Conservation (phyloP, 768 basidiomycete species). For the Lactifluus echinatus region DNA sequence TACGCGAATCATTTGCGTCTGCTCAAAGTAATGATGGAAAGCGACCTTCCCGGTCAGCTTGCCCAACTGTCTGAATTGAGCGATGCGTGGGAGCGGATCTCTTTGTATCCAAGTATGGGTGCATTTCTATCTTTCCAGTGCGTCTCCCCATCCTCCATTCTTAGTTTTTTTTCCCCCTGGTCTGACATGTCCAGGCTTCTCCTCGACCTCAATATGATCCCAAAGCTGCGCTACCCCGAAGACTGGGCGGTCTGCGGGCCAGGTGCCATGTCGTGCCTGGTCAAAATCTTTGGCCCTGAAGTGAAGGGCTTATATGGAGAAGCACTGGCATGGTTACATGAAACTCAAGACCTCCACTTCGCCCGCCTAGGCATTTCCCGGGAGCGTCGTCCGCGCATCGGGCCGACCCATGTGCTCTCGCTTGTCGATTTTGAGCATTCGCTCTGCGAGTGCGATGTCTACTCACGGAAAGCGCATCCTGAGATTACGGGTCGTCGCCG, state of each 20-base stretch:
- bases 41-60: slow-evolving; percentile 42
- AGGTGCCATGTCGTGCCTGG: slow-evolving; percentile 58
- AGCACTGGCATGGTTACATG: slow-evolving; percentile 55
- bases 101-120: slow-evolving; percentile 65
- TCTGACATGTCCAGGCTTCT: slow-evolving; percentile 25
- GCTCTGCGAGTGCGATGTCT: slow-evolving; percentile 75
- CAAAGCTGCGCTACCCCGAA: slow-evolving; percentile 47
- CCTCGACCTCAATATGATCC: slow-evolving; percentile 32
- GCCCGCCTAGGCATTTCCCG: slow-evolving; percentile 38
- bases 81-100: slow-evolving; percentile 49
- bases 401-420: slow-evolving; percentile 32
- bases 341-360: slow-evolving; percentile 54
- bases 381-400: slow-evolving; percentile 24
- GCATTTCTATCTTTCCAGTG: slow-evolving; percentile 63
- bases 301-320: slow-evolving; percentile 41
- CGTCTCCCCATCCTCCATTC: neutral
- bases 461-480: slow-evolving; percentile 51
- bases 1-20: slow-evolving; percentile 58
- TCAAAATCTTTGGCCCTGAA: slow-evolving; percentile 50
- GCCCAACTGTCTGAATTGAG: slow-evolving; percentile 43
- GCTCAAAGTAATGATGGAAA: slow-evolving; percentile 39
- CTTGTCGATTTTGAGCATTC: slow-evolving; percentile 72
- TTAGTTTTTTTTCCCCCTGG: neutral
- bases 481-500: slow-evolving; percentile 32
- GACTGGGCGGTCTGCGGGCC: slow-evolving; percentile 61